Evolutionary conservation across 345 rosid species (phyloP).

Genomic region (Aegle marmelos): DNA sequence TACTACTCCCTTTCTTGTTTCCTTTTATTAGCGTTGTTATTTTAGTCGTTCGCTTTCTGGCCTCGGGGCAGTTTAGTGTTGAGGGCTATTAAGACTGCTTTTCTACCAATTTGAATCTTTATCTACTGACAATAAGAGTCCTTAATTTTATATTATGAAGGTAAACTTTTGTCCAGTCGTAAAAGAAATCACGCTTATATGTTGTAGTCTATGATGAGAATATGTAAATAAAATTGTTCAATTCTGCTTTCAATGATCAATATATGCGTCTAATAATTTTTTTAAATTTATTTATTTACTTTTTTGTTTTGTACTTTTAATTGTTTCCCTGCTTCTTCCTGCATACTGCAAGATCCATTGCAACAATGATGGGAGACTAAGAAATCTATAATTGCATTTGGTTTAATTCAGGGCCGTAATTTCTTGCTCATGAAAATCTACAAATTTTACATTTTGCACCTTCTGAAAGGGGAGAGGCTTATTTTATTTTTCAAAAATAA

Average conservation of each 20-base stretch:
- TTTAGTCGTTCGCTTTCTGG: not conserved
- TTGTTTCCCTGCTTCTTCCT: not conserved
- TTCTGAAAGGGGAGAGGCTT: not conserved
- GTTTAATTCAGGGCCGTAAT: not conserved
- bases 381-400: not conserved
- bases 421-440: not conserved
- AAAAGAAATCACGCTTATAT: not conserved
- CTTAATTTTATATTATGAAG: not conserved
- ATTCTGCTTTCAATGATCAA: not conserved
- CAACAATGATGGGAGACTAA: not conserved
- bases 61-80: not conserved
- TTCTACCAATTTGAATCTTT: not conserved
- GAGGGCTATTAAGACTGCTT: not conserved
- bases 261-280: not conserved
- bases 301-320: not conserved
- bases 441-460: not conserved
- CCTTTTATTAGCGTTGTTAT: not conserved
- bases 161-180: not conserved
- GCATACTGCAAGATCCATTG: not conserved
- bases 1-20: not conserved
- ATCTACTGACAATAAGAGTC: not conserved
- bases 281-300: not conserved
- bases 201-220: not conserved
- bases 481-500: no score
- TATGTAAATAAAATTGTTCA: not conserved